A percentile compares a stretch with the other conserved stretches of the same genome.
These are phyloP conservation scores for Candida sithepensis DNA, from an alignment of 805 yeast species.

Conservation along the genomic window DNA sequence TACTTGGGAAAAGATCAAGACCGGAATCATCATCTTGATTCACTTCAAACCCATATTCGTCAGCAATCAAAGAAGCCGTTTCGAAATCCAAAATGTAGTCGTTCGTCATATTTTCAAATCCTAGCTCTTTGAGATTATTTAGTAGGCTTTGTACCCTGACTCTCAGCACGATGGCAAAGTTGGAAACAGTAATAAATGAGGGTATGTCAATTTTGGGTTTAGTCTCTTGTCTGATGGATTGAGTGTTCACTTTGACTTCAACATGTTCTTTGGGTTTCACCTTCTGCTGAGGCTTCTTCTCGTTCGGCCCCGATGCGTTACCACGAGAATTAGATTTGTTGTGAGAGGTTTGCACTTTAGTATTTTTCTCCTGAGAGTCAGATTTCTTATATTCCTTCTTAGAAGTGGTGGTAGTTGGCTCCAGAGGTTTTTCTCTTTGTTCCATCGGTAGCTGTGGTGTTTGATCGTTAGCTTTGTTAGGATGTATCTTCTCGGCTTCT, in stretches of 20 bases:
- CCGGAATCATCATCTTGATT: conserved; percentile 54
- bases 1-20: conserved; percentile 56
- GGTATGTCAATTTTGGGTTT: conserved; percentile 50
- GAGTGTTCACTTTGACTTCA: conserved; percentile 9
- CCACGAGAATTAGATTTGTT: too few relatives aligned
- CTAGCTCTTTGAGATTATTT: conserved; percentile 57
- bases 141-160: conserved; percentile 62
- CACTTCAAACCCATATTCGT: conserved; percentile 77
- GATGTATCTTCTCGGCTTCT: not conserved
- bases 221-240: conserved; percentile 2
- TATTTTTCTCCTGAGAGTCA: too few relatives aligned
- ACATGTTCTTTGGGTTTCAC: conserved; percentile 3
- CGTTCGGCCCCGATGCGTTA: too few relatives aligned
- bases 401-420: too few relatives aligned
- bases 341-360: not conserved
- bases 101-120: conserved; percentile 68
- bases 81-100: conserved; percentile 83
- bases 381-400: too few relatives aligned
- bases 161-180: conserved; percentile 67
- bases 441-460: not conserved
- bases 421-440: not conserved
- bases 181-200: conserved; percentile 72
- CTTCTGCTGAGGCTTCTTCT: not conserved
- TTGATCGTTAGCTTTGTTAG: too few relatives aligned
- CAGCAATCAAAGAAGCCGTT: conserved; percentile 81